Evolutionary conservation across 1,284 basidiomycete genomes (phyloP), one percentile per base, ranked within the genome.

Genomic region (Austropuccinia psidii): DNA sequence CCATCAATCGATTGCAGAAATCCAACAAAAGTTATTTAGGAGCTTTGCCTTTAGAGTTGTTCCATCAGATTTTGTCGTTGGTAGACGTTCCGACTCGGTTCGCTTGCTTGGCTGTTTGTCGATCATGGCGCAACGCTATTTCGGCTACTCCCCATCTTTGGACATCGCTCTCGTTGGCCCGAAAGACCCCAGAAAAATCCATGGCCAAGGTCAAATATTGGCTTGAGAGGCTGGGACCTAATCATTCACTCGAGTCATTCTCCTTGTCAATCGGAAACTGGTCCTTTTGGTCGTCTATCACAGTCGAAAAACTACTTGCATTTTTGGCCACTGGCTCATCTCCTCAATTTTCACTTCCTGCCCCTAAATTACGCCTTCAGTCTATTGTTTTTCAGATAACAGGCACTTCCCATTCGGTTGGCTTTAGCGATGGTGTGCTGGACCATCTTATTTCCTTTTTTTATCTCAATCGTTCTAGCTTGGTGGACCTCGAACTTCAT

Each of bases 41-140:
- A 0, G 24, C 9, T 24, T 21, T 69, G 35, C 66, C 66, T 6
- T 69, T 45, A n/a, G 66, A 69, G 19, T 41, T 69, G n/a, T 69
- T 69, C n/a, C 52, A 57, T 21, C 29, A 45, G 24, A 58, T 69
- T 31, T 43, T 69, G 11, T 31, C 39, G 6, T 69, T 17, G 17
- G 24, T 69, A 4, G 66, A 69, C 41, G 54, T 15, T 58, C 39
- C 66, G 21, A 58, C 66, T 24, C 66, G 66, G 29, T 35, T 69
- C 35, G 29, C 33, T 57, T 69, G 66, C 21, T 57, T 69, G 66
- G 39, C n/a, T 8, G 54, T 69, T 33, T 69, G 66, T 31, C 47
- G 52, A 9, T 69, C 66, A 3, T 69, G 66, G 66, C 66, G 66
- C 21, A 33, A 55, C 39, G 43, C 43, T 3, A 69, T 69, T 21